These are phyloP conservation scores for Anacardium occidentale DNA, from an alignment of 345 rosid genomes.

Conservation along the genomic window DNA sequence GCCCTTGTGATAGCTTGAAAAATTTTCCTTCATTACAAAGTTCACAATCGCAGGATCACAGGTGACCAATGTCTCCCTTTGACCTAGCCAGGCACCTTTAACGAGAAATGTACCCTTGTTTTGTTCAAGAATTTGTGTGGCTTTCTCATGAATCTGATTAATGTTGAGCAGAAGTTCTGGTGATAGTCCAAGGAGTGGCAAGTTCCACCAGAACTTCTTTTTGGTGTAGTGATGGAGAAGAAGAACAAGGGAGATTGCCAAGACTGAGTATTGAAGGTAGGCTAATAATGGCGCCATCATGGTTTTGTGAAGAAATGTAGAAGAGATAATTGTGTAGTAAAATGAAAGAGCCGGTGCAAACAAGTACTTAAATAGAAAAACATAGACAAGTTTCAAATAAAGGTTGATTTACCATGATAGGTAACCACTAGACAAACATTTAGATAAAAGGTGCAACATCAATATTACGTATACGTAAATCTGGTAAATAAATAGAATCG, in stretches of 20 bases:
- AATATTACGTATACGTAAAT: too few species aligned
- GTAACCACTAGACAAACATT: too few species aligned
- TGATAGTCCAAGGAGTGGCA: slow-evolving; percentile 18
- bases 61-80: slow-evolving; percentile 14
- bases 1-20: slow-evolving; percentile 21
- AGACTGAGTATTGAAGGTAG: background rate
- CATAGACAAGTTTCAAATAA: too few species aligned
- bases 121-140: background rate
- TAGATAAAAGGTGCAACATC: too few species aligned
- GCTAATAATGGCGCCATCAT: background rate
- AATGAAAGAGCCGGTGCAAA: too few species aligned
- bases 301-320: background rate
- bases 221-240: background rate
- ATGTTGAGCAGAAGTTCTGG: background rate
- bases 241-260: background rate
- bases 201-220: background rate
- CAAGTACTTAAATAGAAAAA: too few species aligned
- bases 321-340: too few species aligned
- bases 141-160: background rate
- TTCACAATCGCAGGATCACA: slow-evolving; percentile 23
- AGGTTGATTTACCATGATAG: too few species aligned
- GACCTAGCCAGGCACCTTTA: slow-evolving; percentile 25
- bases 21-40: slow-evolving; percentile 19
- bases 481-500: too few species aligned
- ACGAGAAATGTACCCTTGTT: background rate